Base-by-base conservation (phyloP, 768 basidiomycete species). In the Rhizopogon vinicolor region DNA sequence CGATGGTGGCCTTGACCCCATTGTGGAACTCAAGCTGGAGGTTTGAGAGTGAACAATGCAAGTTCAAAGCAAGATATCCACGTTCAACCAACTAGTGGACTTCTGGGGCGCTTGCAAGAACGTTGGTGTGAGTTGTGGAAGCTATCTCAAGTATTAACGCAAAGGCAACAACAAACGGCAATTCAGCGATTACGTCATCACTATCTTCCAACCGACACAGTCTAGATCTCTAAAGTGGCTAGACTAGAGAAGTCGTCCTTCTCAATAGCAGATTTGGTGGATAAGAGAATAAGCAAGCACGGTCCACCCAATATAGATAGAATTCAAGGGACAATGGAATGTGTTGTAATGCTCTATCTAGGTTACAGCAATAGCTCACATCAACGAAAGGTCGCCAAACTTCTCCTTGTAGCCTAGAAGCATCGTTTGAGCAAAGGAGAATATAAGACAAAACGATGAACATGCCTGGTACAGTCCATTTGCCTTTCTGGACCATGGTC, bases 401-500 rank as follows among this genome's bases (percentile, higher is more conserved):
- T 95, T 95, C 83, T 96, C 93, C 80, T 91, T 87, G 84, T 91
- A 91, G 39, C 89, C 87, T 89, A 63, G 35, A 51, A 18, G 41
- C 55, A 41, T 40, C 61, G 33, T 55, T 59, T n/a, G 9, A 37
- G 16, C 28, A 5, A 37, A n/a, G 16, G 14, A 35, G 45, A 31
- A 16, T 16, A 22, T 22, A 16, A 41, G 1, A 29, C 14, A 14
- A 2, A 14, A 14, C 18, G 14, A 14, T 16, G 37, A n/a, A 65
- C 78, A 52, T 68, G 87, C 94, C 95, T 65, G 96, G 96, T 56
- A 98, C 95, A 65, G 89, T 93, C 89, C 93, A 97, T 78, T 98
- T 97, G 74, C 95, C 95, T 78, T 98, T 94, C 83, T 89, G 86
- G 60, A 98, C 72, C 93, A 97, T 96, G 62, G 80, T 89, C 76